Evolutionary conservation across 495 filamentous ascomycete genomes (phyloP), one percentile per base, ranked within the genome.

Genomic region (Penicillium argentinense): DNA sequence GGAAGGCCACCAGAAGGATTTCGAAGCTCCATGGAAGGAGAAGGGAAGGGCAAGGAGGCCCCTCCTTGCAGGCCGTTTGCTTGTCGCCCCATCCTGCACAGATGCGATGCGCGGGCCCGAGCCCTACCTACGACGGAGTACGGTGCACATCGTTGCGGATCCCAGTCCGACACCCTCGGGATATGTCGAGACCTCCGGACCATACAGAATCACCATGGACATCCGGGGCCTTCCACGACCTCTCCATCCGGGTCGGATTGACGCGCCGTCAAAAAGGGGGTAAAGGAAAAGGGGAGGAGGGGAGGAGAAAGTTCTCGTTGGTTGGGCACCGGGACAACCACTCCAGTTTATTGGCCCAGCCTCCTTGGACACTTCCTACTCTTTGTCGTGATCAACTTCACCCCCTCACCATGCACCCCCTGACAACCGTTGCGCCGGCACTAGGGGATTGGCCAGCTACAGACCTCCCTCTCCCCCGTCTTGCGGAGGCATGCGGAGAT

Each of bases 1-100:
- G 57, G 68, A 58, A 62, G 61, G 51, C 42, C 42, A 42, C 61
- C 56, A 69, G 68, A 71, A 71, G 66, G 56, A 51, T 48, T 59
- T 55, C 51, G 59, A 63, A 63, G 52, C 46, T 27, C 27, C 22
- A 42, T 64, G 47, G 62, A 66, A 66, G 60, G 43, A 40, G 46
- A 54, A 54, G 39, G 13, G 32, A 44, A 43, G 9, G 5, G 9
- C 7, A 32, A 25, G 18, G 23, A 24, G 29, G 7, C 11, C 26
- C 34, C 45, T 49, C 17, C 42, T 39, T 4, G 29, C 28, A 36
- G 25, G 21, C 39, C 39, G 30, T 42, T 49, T 55, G 46, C 34
- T 34, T 42, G 42, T 39, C 38, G n/a, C 43, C 50, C 41, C 48
- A 53, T 56, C 33, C 36, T 59, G 51, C 41, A 61, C 48, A 51